Evolutionary conservation across 441 rosid genomes (phyloP), one percentile per base, ranked within the genome.

Genomic region (Eutrema salsugineum): DNA sequence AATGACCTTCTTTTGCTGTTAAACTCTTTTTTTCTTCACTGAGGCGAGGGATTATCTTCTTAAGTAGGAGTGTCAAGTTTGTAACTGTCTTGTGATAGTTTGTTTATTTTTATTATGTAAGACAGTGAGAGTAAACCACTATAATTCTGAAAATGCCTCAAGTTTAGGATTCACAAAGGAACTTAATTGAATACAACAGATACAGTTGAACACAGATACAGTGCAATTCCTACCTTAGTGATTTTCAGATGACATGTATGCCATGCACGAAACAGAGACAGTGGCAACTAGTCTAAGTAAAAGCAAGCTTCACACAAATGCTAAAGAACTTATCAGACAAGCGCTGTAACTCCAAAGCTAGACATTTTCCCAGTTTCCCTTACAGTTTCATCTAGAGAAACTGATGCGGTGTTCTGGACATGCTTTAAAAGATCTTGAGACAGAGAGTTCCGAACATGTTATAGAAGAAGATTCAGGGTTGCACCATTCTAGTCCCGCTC

Each of bases 401-500:
- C 78, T 68, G 35, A 15, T 28, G 20, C 78, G 63, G 57, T 38
- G 43, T 61, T 53, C 54, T 0, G 63, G 39, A 39, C 33, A 36
- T 60, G 53, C 11, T 27, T 53, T 0, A 43, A 11, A 24, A 38
- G 78, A 73, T 39, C 46, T 51, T 33, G 47, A 44, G 51, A n/a
- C 63, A 16, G 44, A 60, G 4, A 42, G 59, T 57, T 65, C 64
- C 8, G 63, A 51, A 50, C 8, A n/a, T 36, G 61, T 60, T 12
- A 53, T 27, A 12, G 57, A 58, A 12, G 57, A 58, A 27, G 68
- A 59, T 44, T 77, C 72, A 0, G 1, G 16, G 38, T 57, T 66
- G 58, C 72, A 58, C 76, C 63, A 77, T 20, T 77, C 77, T 35
- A 77, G 24, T 42, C 60, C 77, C 49, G 68, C 22, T 36, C 68